Evolutionary conservation across 2,329 filamentous ascomycete species (phyloP).

Genomic region (Cytospora schulzeri): DNA sequence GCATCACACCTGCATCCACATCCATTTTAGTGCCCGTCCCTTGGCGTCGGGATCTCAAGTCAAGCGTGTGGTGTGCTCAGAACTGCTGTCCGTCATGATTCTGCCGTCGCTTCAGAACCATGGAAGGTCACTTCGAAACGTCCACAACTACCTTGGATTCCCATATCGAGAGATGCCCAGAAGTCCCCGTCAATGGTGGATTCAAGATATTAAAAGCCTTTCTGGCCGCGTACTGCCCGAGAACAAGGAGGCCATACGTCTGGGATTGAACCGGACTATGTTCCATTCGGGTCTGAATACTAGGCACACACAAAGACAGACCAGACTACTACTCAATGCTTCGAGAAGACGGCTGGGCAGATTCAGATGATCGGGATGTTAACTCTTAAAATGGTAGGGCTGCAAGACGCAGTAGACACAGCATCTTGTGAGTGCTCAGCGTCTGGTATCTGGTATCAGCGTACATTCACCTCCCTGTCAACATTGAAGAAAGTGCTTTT

Average conservation of each 20-base stretch:
- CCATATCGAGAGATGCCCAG: neutral
- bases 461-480: neutral
- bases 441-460: neutral
- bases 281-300: neutral
- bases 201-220: neutral
- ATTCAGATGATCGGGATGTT: neutral
- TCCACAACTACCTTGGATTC: no score
- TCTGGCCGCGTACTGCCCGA: neutral
- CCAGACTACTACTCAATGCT: neutral
- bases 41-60: neutral
- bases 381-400: neutral
- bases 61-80: neutral
- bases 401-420: neutral
- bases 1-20: neutral
- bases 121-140: no score
- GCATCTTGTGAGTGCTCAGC: no score
- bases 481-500: neutral
- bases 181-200: neutral
- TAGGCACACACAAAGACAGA: neutral
- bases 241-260: neutral
- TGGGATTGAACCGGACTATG: neutral
- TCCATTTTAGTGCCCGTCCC: neutral
- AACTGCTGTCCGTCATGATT: neutral
- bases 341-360: neutral
- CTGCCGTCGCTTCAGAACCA: neutral